Percentiles rank a stretch among this genome's conserved stretches.
Conservation (phyloP, 129 eudicot species). For the Saposhnikovia divaricata region DNA sequence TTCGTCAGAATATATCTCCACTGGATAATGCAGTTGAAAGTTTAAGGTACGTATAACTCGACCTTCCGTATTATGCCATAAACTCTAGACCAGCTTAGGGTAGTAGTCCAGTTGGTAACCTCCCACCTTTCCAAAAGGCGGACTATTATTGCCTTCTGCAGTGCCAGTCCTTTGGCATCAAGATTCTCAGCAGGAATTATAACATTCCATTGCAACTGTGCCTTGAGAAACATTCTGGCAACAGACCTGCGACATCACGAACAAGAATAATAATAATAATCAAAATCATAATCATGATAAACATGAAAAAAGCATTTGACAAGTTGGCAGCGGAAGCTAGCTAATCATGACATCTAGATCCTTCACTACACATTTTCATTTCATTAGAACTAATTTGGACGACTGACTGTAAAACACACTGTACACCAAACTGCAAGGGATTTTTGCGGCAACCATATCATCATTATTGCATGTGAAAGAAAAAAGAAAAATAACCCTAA, state of each 20-base stretch:
- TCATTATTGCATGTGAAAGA: neutral
- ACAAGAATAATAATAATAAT: no score
- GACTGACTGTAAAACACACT: neutral
- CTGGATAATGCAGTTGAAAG: no score
- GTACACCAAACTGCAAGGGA: neutral
- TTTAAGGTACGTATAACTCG: no score
- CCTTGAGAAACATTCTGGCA: no score
- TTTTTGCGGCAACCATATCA: no score
- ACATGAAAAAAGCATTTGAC: neutral
- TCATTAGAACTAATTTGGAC: neutral
- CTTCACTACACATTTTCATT: neutral
- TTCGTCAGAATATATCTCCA: no score
- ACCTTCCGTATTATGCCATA: no score
- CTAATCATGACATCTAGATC: neutral
- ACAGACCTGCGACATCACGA: no score
- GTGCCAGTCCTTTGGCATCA: conserved; percentile 53
- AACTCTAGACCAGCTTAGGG: no score
- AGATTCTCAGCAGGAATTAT: conserved; percentile 58
- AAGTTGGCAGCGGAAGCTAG: neutral
- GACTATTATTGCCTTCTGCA: conserved; percentile 55
- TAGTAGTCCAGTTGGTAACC: no score
- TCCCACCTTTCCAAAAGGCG: conserved; percentile 26
- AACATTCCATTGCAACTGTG: conserved; percentile 88
- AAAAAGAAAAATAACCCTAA: neutral
- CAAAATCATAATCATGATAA: neutral